Conservation (phyloP, 2,329 filamentous ascomycete species). For the Clarireedia sp. region DNA sequence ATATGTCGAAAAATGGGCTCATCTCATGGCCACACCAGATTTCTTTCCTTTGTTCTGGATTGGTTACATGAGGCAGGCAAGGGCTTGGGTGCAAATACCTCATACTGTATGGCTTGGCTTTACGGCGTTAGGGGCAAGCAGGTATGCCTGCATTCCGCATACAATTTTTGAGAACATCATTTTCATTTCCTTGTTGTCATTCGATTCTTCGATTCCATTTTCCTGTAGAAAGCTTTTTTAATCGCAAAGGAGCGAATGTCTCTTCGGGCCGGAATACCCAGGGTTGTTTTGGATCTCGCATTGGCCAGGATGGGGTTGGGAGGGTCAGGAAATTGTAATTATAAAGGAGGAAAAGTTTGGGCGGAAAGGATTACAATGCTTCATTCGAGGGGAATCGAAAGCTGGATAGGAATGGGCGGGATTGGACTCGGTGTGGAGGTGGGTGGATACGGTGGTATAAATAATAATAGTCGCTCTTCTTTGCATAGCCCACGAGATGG, state of each 20-base stretch:
- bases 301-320: neutral
- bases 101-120: neutral
- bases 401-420: neutral
- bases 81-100: neutral
- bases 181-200: neutral
- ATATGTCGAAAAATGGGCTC: neutral
- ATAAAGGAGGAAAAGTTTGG: neutral
- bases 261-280: constrained; percentile 6
- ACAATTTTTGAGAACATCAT: neutral
- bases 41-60: neutral
- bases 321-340: neutral
- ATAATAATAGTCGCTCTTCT: neutral
- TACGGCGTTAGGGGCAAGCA: neutral
- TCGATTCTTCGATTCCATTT: neutral
- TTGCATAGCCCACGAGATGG: neutral
- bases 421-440: neutral
- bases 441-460: neutral
- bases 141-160: constrained; percentile 3
- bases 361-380: neutral
- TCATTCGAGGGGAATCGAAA: neutral
- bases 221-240: neutral
- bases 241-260: constrained; percentile 3
- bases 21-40: neutral
- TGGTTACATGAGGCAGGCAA: constrained; percentile 5
- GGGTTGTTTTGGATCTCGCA: constrained; percentile 2